Evolutionary conservation across 176 grass and related monocot genomes (phyloP).

Genomic region (Themeda triandra): DNA sequence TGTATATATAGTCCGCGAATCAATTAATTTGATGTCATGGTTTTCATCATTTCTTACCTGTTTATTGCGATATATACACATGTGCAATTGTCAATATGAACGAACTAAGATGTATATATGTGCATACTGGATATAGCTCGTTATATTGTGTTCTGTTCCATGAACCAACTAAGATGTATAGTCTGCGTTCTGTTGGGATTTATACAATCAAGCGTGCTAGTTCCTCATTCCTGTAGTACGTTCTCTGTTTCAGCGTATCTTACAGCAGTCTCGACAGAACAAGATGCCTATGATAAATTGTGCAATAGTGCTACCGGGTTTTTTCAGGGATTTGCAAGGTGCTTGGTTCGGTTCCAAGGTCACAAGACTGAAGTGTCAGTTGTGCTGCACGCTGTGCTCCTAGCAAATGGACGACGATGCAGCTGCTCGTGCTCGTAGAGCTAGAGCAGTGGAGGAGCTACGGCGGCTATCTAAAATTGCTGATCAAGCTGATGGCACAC

Average conservation of each 20-base stretch:
- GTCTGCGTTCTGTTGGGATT: neutral
- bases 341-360: neutral
- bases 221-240: neutral
- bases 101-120: no score
- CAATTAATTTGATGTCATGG: neutral
- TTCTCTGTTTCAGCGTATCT: neutral
- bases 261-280: neutral
- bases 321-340: neutral
- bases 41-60: neutral
- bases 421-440: conserved; percentile 21
- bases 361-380: neutral
- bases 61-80: neutral
- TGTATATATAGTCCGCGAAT: neutral
- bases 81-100: neutral
- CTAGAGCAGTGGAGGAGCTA: conserved; percentile 6
- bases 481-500: conserved; percentile 12
- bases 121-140: no score
- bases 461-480: neutral
- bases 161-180: neutral
- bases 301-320: neutral
- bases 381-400: neutral
- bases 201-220: neutral
- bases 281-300: neutral
- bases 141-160: neutral
- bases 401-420: conserved; percentile 12